Conservation (phyloP, 2,329 filamentous ascomycete genomes). For the Colletotrichum camelliae region DNA sequence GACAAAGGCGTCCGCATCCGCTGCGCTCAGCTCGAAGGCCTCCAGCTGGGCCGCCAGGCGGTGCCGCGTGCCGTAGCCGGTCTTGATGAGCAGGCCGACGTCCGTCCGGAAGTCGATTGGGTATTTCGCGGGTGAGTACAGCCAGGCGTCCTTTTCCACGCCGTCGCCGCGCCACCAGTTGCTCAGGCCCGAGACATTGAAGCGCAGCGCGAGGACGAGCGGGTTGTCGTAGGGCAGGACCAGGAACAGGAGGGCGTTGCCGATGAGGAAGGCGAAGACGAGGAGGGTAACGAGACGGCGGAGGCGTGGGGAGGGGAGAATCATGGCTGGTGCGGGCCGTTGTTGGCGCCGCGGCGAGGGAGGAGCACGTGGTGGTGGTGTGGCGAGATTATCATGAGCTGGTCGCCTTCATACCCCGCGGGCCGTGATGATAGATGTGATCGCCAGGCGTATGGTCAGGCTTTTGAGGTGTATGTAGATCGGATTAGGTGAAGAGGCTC, state of each 20-base stretch:
- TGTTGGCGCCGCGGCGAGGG: not conserved
- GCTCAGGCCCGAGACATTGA: slow-evolving; percentile 29
- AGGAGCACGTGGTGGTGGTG: not conserved
- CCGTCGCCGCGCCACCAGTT: slow-evolving; percentile 32
- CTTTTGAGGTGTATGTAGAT: not conserved
- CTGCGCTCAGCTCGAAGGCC: slow-evolving; percentile 45
- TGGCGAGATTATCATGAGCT: not conserved
- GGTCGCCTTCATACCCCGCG: not conserved
- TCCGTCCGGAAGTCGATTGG: slow-evolving; percentile 51
- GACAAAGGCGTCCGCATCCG: slow-evolving; percentile 45
- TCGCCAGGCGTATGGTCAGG: not conserved
- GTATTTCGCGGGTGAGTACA: slow-evolving; percentile 42
- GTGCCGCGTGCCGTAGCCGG: slow-evolving; percentile 58
- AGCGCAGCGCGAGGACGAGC: slow-evolving; percentile 20
- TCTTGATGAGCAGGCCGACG: slow-evolving; percentile 59
- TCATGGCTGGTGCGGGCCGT: not conserved
- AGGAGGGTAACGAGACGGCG: slow-evolving; percentile 3
- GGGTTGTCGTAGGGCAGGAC: slow-evolving; percentile 22
- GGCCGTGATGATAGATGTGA: not conserved
- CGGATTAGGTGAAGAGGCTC: not conserved
- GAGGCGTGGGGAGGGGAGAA: not conserved
- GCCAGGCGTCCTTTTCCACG: slow-evolving; percentile 44
- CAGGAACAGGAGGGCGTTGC: slow-evolving; percentile 4
- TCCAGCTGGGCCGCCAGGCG: slow-evolving; percentile 52
- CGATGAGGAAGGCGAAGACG: slow-evolving; percentile 1